phyloP scores from a whole-genome alignment of 2,329 filamentous ascomycete species.

The Incumbomyces delicatus region DNA sequence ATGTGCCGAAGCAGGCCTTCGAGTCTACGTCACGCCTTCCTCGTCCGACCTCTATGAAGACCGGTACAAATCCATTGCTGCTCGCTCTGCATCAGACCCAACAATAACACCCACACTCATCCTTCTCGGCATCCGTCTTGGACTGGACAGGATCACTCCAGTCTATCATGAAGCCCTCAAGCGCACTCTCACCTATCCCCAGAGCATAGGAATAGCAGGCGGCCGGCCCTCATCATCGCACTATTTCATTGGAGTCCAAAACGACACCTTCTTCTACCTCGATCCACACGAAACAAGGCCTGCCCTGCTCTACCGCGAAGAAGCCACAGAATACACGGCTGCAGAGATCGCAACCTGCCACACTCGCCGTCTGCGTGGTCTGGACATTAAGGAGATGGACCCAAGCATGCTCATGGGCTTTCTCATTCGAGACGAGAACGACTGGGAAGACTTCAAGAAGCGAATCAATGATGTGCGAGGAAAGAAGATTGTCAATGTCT shows the following conservation, averaged over 20 bases:
- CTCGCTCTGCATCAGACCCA: constrained; percentile 43
- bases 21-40: constrained; percentile 82
- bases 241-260: constrained; percentile 65
- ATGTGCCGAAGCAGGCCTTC: constrained; percentile 52
- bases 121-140: constrained; percentile 76
- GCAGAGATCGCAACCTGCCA: constrained; percentile 79
- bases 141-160: constrained; percentile 87
- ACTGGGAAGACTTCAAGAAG: constrained; percentile 75
- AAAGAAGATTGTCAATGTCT: constrained; percentile 77
- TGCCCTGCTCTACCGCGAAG: constrained; percentile 55
- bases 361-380: constrained; percentile 68
- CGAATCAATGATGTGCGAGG: constrained; percentile 66
- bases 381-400: constrained; percentile 88
- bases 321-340: constrained; percentile 42
- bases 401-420: constrained; percentile 97
- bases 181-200: constrained; percentile 70
- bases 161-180: constrained; percentile 95
- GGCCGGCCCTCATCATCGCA: constrained; percentile 85
- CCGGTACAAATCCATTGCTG: constrained; percentile 68
- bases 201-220: constrained; percentile 92
- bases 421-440: constrained; percentile 67
- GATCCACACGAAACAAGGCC: constrained; percentile 83
- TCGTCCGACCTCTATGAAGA: constrained; percentile 91
- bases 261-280: constrained; percentile 79
- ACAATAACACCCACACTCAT: constrained; percentile 77